Base-by-base conservation (phyloP, 257 asterid genomes). In the Fraxinus americana region DNA sequence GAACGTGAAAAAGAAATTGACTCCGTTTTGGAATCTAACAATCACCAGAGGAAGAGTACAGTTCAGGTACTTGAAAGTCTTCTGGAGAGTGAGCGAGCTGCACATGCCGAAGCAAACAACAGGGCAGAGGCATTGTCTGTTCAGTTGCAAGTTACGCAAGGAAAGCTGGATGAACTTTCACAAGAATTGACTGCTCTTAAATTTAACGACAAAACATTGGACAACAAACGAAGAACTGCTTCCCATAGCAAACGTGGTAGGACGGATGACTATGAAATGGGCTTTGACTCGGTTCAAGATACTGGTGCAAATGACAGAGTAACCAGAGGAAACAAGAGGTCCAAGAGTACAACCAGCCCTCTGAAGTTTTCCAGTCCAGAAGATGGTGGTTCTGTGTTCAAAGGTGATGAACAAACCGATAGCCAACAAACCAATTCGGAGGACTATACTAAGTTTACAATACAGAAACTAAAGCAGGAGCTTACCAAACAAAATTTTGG, bases 51-150 rank as follows among this genome's bases (percentile, higher is more conserved):
- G 83, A 88, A 88, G 80, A 84, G 77, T 59, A 91, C 97, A 1
- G 95, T 91, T 72, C 88, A 92, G 59, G 97, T 92, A 52, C 92
- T 96, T 13, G 96, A 93, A 91, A 73, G 79, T 54, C 77, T 96
- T 67, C 72, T 96, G 88, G 96, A 86, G 80, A 87, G 86, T 8
- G 99, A 93, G 71, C 97, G 99, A 39, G 84, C 84, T 29, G 98
- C 98, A 12, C 96, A 90, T 59, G 87, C 94, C 9, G 97, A 93
- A 80, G 98, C 99, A 30, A 92, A 75, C 84, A 92, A 84, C 78
- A 81, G 98, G 78, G 99, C 97, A 0, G 97, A 92, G 74, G 87
- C 94, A 66, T 92, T 96, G 50, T 96, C 99, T 30, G 85, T 91
- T 74, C 92, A 93, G 91, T 89, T 96, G 25, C 99, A 93, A 84